Conservation (phyloP, 495 filamentous ascomycete species). For the Niebla homalea region DNA sequence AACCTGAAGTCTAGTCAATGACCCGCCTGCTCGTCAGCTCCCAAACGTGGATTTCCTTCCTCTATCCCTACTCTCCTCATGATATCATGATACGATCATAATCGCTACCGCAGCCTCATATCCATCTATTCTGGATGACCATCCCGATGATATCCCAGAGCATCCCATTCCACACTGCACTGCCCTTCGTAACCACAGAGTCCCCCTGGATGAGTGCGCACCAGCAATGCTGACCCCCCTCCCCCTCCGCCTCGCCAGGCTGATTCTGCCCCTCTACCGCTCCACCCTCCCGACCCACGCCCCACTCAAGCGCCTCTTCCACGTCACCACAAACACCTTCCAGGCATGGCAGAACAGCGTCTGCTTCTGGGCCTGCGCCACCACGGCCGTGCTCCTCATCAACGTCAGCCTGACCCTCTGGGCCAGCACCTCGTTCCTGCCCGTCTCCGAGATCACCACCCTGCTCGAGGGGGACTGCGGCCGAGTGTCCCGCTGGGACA, state of each 20-base stretch:
- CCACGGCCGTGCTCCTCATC: neutral
- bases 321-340: neutral
- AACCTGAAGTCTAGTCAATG: too few species aligned
- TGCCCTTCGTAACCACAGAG: too few species aligned
- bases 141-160: too few species aligned
- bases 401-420: neutral
- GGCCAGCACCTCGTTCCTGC: neutral
- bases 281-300: neutral
- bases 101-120: too few species aligned
- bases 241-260: neutral
- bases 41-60: too few species aligned
- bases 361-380: neutral
- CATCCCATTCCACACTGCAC: too few species aligned
- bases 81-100: too few species aligned
- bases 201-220: too few species aligned
- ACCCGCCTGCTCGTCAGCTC: too few species aligned
- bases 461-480: slow-evolving; percentile 10
- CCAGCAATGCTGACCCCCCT: neutral
- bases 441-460: neutral
- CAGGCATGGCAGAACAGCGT: slow-evolving; percentile 2
- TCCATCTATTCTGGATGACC: too few species aligned
- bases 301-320: neutral
- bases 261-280: neutral
- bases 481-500: slow-evolving; percentile 1
- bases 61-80: too few species aligned